Percentiles rank a stretch among this genome's conserved stretches.
Conservation (phyloP, 495 filamentous ascomycete species). For the Chaetomium tenue region DNA sequence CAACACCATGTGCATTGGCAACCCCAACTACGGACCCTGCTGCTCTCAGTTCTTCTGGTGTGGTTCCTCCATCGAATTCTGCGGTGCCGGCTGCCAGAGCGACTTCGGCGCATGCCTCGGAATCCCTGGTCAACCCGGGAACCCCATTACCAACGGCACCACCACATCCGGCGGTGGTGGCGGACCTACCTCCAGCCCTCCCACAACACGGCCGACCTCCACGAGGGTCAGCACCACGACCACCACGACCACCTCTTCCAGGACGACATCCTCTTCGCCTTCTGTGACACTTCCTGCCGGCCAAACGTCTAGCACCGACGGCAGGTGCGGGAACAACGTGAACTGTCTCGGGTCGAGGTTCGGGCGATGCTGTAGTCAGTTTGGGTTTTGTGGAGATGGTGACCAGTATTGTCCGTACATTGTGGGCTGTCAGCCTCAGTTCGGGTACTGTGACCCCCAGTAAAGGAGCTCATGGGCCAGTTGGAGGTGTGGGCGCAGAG, state of each 20-base stretch:
- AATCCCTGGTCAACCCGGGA: slow-evolving; percentile 14
- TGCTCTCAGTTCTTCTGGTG: slow-evolving; percentile 52
- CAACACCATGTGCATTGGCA: slow-evolving; percentile 36
- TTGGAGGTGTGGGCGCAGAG: background rate
- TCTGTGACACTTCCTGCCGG: slow-evolving; percentile 28
- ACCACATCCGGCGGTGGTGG: slow-evolving; percentile 6
- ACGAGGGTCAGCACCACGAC: background rate
- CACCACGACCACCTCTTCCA: slow-evolving; percentile 8
- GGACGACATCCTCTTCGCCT: slow-evolving; percentile 16
- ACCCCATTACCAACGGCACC: slow-evolving; percentile 19
- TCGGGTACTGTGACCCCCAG: slow-evolving; percentile 35
- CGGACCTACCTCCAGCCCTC: slow-evolving; percentile 10
- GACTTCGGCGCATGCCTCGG: slow-evolving; percentile 41
- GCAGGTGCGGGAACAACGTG: slow-evolving; percentile 31
- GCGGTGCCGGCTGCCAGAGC: slow-evolving; percentile 52
- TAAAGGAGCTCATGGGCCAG: background rate
- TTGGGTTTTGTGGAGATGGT: slow-evolving; percentile 45
- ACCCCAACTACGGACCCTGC: slow-evolving; percentile 36
- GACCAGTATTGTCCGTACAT: slow-evolving; percentile 47
- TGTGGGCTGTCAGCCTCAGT: slow-evolving; percentile 36
- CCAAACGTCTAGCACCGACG: slow-evolving; percentile 29
- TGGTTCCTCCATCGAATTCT: slow-evolving; percentile 49
- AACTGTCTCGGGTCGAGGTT: slow-evolving; percentile 32
- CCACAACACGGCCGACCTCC: slow-evolving; percentile 7
- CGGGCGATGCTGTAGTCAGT: slow-evolving; percentile 40